Percentiles rank a stretch among this genome's conserved stretches.
These are phyloP conservation scores for Cubamyces sp. DNA, from an alignment of 768 basidiomycete species.

Conservation along the genomic window DNA sequence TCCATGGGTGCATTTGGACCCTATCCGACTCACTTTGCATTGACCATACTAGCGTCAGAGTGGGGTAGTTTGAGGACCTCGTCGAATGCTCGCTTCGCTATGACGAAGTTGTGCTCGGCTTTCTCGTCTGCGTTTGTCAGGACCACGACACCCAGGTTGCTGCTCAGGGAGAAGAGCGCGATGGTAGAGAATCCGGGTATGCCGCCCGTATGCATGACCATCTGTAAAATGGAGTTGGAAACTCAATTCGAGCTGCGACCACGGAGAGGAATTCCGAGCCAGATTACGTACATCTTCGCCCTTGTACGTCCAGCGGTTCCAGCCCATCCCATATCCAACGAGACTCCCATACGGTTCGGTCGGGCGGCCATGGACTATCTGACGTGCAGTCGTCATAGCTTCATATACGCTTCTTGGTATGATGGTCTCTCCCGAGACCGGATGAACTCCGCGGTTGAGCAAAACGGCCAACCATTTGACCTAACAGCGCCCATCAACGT, in stretches of 20 bases:
- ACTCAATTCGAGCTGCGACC: neutral
- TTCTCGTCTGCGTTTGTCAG: constrained; percentile 31
- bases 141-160: constrained; percentile 41
- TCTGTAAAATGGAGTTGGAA: constrained; percentile 27
- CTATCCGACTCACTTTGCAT: neutral
- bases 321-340: constrained; percentile 48
- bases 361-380: constrained; percentile 27
- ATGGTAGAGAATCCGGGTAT: constrained; percentile 42
- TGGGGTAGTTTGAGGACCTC: constrained; percentile 1
- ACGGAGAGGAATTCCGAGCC: neutral
- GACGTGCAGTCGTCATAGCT: constrained; percentile 38
- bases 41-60: neutral
- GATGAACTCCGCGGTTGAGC: constrained; percentile 42
- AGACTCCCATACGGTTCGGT: constrained; percentile 29
- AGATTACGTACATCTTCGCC: constrained; percentile 42
- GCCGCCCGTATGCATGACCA: constrained; percentile 40
- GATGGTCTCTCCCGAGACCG: constrained; percentile 36
- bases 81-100: constrained; percentile 13
- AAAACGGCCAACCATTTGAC: constrained; percentile 44
- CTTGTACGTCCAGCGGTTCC: constrained; percentile 41
- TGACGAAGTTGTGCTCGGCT: neutral
- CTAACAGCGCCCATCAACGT: constrained; percentile 29
- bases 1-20: too few relatives aligned
- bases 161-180: constrained; percentile 40
- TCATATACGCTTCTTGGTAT: constrained; percentile 40